Percentiles rank a stretch among this genome's conserved stretches.
Evolutionary conservation across 176 grass and related monocot genomes (phyloP).

Genomic region (Dendrocalamus sinicus): DNA sequence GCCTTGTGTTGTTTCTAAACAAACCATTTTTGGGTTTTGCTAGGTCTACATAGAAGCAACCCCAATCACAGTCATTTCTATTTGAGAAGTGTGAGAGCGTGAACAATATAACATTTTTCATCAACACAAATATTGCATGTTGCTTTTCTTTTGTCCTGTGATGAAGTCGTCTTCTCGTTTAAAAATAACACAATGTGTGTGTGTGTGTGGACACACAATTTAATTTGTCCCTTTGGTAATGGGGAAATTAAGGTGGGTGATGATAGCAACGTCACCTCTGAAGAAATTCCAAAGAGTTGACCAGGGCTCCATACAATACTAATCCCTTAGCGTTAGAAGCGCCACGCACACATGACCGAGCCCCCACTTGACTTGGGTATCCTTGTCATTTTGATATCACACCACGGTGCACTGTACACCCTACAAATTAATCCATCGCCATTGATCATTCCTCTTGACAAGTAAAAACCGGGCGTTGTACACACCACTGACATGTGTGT

Average conservation of each 20-base stretch:
- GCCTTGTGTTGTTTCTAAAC: conserved; percentile 30
- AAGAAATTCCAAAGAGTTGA: conserved; percentile 78
- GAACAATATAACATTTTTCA: conserved; percentile 1
- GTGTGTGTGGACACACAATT: background rate
- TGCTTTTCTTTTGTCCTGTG: background rate
- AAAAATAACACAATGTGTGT: no score
- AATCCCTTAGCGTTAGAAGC: conserved; percentile 64
- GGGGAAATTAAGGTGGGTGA: conserved; percentile 48
- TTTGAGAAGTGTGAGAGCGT: background rate
- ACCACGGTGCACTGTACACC: conserved; percentile 42
- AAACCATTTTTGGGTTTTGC: background rate
- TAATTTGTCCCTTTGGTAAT: conserved; percentile 29
- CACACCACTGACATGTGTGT: conserved; percentile 40
- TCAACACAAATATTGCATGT: conserved; percentile 36
- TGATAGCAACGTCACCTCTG: conserved; percentile 51
- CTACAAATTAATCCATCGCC: conserved; percentile 36
- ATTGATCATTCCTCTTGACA: conserved; percentile 25
- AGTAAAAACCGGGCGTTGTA: background rate
- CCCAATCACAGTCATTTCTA: background rate
- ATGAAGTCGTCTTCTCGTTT: conserved; percentile 6
- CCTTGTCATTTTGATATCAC: conserved; percentile 76
- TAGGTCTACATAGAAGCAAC: conserved; percentile 34
- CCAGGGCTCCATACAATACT: conserved; percentile 57
- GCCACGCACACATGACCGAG: conserved; percentile 73
- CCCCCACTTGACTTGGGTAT: conserved; percentile 76